Evolutionary conservation across 129 eudicot species (phyloP), one percentile per base, ranked within the genome.

Genomic region (Saposhnikovia divaricata): DNA sequence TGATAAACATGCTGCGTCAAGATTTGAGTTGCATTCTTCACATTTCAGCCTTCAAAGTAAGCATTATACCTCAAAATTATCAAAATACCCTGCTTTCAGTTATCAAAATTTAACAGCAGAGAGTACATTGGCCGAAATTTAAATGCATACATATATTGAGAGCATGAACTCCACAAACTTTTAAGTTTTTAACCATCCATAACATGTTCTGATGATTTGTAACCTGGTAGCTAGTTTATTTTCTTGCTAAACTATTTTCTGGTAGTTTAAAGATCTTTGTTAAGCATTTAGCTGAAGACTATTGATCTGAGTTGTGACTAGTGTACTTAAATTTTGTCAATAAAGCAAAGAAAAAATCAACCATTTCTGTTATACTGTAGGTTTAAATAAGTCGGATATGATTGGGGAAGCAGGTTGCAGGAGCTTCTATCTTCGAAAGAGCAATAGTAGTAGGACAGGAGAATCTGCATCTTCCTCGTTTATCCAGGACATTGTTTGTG

Each of bases 391-490:
- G 76, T 85, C 90, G 4, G 82, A 84, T 59, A 48, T 87, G 85
- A 91, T 93, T 13, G 98, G 98, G 21, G 93, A 91, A 48, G 77
- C 81, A 31, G 98, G 98, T 18, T 81, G 88, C 78, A 89, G 98
- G 84, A 91, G 88, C 79, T 93, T 91, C 66, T 93, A 93, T 82
- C 89, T 93, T 84, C 93, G 97, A 48, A 91, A 84, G 84, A 59
- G 85, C 34, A 79, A 23, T 37, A 72, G 73, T 39, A n/a, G 21
- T 9, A 23, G 77, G 6, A 75, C 65, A 37, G 77, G 57, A 31
- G 81, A 55, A 48, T 42, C 28, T 45, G 72, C 72, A 39, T 48
- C 38, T 43, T 23, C 69, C 47, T 83, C 83, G 4, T 27, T 57
- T 25, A 59, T 25, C 72, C 65, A 82, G 51, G 85, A 85, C 1